Evolutionary conservation across 176 grass and related monocot species (phyloP), one percentile per base, ranked within the genome.

Genomic region (Typha latifolia): DNA sequence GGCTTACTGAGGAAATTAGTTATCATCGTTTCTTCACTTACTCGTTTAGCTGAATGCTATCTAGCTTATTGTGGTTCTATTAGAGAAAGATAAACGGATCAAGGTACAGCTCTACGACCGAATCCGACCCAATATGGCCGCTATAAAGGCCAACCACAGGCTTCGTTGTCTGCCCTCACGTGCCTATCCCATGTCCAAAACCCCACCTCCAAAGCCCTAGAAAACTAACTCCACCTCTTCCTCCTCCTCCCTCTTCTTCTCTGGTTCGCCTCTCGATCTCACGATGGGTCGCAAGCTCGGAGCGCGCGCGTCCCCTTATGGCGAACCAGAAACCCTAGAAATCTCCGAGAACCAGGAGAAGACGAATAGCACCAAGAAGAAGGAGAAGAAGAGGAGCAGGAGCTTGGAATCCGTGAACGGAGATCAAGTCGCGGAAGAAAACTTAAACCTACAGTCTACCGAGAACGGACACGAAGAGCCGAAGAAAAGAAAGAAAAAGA

Each of bases 401-500:
- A 20, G n/a, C 3, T 20, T 32, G 11, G 64, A 57, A 13, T 59
- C 1, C 50, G 51, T 27, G 21, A 61, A 27, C 32, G 64, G 51
- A 16, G 16, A 57, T 14, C n/a, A n/a, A 32, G 12, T 48, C 49
- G 14, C 3, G 19, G 72, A 43, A 14, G 72, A 74, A 61, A 12
- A 34, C 49, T 14, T 27, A 47, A 23, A 26, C 23, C 27, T 23
- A 20, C 5, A 53, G 12, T 11, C 63, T 50, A 5, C 47, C 5
- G 61, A 14, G 23, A 67, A 75, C 24, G 49, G 49, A 15, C 1
- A 47, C 12, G 55, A 26, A 32, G 49, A 53, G 20, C 12, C 49
- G 47, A 77, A 75, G 77, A 68, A 75, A 2, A 81, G 78, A 48
- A 86, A 81, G 66, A 78, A 61, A 49, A 79, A 79, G 72, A 90